These are phyloP conservation scores for Prosopis cineraria DNA, from an alignment of 306 rosid species.

Conservation along the genomic window DNA sequence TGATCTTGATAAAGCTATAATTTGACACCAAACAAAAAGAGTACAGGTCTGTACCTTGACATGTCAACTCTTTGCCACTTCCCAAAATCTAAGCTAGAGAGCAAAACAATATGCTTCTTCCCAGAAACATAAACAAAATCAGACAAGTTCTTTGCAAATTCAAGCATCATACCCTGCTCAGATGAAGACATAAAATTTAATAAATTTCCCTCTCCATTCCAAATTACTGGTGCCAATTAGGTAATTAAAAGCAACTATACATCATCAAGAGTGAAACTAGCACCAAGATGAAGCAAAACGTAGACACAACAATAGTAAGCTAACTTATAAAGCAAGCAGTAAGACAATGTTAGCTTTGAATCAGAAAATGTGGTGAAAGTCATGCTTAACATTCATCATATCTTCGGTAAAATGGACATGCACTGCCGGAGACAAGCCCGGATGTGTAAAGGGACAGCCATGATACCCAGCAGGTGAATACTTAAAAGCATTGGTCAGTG, in stretches of 20 bases:
- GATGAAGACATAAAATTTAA: slow-evolving; percentile 30
- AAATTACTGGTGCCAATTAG: slow-evolving; percentile 1
- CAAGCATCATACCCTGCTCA: slow-evolving; percentile 74
- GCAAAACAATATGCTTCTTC: slow-evolving; percentile 73
- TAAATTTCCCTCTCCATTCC: slow-evolving; percentile 16
- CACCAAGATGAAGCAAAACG: slow-evolving; percentile 1
- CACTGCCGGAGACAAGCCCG: neutral
- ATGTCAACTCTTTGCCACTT: slow-evolving; percentile 84
- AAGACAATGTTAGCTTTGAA: neutral
- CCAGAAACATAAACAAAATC: slow-evolving; percentile 68
- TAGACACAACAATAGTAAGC: neutral
- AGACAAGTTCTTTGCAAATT: slow-evolving; percentile 76
- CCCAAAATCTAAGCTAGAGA: slow-evolving; percentile 90
- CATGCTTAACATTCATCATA: neutral
- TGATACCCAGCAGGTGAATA: slow-evolving; percentile 16
- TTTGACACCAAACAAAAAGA: slow-evolving; percentile 11
- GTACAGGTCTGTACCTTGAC: slow-evolving; percentile 60
- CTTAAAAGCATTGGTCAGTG: neutral
- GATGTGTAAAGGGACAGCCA: neutral
- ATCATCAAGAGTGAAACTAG: slow-evolving; percentile 1
- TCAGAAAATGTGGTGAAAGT: neutral
- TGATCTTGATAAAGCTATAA: slow-evolving; percentile 18
- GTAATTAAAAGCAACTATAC: slow-evolving; percentile 16
- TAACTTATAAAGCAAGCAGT: neutral
- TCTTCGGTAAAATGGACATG: slow-evolving; percentile 12